Conservation (phyloP, 1,284 basidiomycete species). For the Hymenochaete sp. region DNA sequence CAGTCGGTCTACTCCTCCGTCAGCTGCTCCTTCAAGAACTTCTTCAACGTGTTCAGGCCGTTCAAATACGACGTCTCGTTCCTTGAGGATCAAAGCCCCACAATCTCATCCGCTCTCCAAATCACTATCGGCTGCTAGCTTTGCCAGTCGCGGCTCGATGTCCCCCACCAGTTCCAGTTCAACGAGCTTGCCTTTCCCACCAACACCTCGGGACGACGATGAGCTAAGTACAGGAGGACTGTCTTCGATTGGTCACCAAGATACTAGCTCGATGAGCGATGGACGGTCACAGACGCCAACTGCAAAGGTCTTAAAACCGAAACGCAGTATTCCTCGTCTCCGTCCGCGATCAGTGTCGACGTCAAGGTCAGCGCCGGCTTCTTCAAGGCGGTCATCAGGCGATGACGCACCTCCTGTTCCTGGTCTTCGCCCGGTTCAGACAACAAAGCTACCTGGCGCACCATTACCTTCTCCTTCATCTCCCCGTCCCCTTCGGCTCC, state of each 20-base stretch:
- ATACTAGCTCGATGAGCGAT: too few species aligned
- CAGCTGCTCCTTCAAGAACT: background rate
- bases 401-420: background rate
- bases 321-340: background rate
- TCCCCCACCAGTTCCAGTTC: constrained; percentile 15
- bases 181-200: constrained; percentile 13
- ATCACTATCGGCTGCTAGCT: constrained; percentile 4
- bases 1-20: constrained; percentile 6
- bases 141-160: constrained; percentile 6
- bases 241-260: background rate
- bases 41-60: constrained; percentile 1
- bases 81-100: background rate
- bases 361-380: constrained; percentile 8
- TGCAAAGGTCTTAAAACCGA: background rate
- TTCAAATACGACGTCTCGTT: background rate
- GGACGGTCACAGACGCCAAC: constrained; percentile 11
- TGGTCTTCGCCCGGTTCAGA: background rate
- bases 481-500: constrained; percentile 18
- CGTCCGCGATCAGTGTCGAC: constrained; percentile 5
- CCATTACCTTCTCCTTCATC: background rate
- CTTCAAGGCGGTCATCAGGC: constrained; percentile 2
- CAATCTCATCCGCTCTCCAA: constrained; percentile 10
- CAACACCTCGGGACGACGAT: constrained; percentile 11
- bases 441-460: too few species aligned
- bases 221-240: background rate